phyloP scores from a whole-genome alignment of 306 rosid genomes.

The Quercus aquifolioides region DNA sequence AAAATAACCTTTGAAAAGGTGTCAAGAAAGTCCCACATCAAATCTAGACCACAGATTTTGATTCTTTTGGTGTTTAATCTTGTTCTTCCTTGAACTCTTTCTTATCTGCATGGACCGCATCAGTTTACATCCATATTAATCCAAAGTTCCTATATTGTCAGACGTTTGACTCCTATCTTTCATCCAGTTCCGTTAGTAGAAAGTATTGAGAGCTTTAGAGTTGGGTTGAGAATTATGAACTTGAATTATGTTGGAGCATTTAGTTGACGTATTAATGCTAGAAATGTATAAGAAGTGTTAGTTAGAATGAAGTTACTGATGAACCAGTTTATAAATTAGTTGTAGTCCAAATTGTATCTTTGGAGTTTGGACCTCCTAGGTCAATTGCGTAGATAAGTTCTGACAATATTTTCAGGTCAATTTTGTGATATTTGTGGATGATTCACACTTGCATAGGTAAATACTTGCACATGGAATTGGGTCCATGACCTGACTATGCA shows the following conservation, averaged over 20 bases:
- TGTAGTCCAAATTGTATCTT: background rate
- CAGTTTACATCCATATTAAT: constrained; percentile 6
- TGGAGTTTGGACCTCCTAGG: background rate
- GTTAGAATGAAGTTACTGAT: background rate
- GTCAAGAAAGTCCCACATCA: too few relatives aligned
- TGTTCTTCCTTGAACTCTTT: too few relatives aligned
- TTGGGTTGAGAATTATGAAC: constrained; percentile 4
- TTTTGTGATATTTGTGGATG: background rate
- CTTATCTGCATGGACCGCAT: too few relatives aligned
- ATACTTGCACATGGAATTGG: background rate
- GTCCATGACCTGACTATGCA: background rate
- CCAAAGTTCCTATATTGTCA: background rate
- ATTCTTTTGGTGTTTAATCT: too few relatives aligned
- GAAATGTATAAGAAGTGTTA: background rate
- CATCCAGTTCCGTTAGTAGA: background rate
- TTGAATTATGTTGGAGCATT: background rate
- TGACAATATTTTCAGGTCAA: background rate
- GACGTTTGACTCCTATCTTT: background rate
- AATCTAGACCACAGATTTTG: too few relatives aligned
- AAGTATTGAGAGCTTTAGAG: background rate
- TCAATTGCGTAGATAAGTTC: background rate
- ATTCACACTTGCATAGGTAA: background rate
- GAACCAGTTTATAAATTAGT: background rate
- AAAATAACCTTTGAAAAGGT: too few relatives aligned
- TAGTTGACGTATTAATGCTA: background rate